Conservation (phyloP, 371 early-diverging fungal genomes). For the Mucor plumbeus region DNA sequence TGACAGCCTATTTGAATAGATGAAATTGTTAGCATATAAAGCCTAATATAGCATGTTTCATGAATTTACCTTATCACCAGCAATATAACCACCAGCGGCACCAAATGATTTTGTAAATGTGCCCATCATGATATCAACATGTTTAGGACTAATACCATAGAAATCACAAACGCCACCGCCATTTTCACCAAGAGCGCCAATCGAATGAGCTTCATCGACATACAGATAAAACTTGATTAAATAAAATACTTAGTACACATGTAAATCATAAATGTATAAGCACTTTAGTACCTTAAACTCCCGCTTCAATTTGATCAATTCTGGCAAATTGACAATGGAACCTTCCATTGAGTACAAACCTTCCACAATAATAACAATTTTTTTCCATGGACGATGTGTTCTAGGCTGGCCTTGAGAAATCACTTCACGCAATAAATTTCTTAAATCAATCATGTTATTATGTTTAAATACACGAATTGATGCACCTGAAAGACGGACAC, state of each 20-base stretch:
- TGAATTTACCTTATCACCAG: conserved; percentile 58
- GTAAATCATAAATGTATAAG: not conserved
- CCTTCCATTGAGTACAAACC: conserved; percentile 99
- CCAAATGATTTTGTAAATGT: conserved; percentile 99
- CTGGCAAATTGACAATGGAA: conserved; percentile 90
- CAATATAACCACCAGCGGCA: conserved; percentile 98
- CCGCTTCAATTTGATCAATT: conserved; percentile 89
- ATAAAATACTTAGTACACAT: not conserved
- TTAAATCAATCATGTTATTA: conserved; percentile 86
- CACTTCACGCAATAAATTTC: conserved; percentile 84
- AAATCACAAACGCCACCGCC: conserved; percentile 99
- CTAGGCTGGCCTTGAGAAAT: conserved; percentile 99
- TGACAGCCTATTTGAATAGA: conserved; percentile 50
- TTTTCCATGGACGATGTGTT: conserved; percentile 99
- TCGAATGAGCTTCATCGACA: conserved; percentile 99
- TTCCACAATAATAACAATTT: conserved; percentile 98
- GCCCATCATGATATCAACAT: conserved; percentile 99
- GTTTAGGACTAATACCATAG: conserved; percentile 84
- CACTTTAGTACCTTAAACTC: conserved; percentile 82
- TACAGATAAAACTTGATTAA: conserved; percentile 89
- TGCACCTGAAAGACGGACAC: conserved; percentile 94
- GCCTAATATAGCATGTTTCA: conserved; percentile 23
- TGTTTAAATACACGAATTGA: conserved; percentile 97
- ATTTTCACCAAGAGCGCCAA: conserved; percentile 94
- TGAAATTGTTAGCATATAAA: not conserved